A percentile compares a stretch with the other conserved stretches of the same genome.
These are phyloP conservation scores for Aurantiochytrium sp. DNA, from an alignment of 108 stramenopile species.

Conservation along the genomic window DNA sequence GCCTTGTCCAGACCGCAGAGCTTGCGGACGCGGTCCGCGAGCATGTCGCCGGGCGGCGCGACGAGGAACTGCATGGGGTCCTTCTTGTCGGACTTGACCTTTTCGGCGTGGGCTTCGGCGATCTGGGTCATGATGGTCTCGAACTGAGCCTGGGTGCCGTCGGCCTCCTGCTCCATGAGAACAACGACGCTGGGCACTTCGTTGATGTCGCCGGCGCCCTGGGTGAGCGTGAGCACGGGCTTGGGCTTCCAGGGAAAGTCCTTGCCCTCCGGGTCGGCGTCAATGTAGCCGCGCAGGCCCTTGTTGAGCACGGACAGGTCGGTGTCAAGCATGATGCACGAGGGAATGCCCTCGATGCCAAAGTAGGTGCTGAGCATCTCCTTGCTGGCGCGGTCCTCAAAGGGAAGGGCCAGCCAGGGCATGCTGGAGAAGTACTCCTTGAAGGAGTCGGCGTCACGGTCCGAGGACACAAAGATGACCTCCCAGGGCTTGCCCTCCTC, in stretches of 20 bases:
- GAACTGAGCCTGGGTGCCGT: constrained; percentile 60
- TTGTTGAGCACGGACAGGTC: constrained; percentile 54
- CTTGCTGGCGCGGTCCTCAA: not conserved
- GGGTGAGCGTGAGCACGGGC: constrained; percentile 57
- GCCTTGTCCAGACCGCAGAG: not conserved
- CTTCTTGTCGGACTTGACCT: not conserved
- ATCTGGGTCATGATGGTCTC: constrained; percentile 52
- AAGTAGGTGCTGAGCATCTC: not conserved
- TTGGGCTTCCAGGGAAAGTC: constrained; percentile 69
- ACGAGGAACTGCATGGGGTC: not conserved
- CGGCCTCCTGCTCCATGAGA: constrained; percentile 60
- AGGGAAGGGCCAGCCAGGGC: constrained; percentile 31
- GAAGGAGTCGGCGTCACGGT: not conserved
- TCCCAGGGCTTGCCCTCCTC: not conserved
- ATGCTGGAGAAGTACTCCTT: not conserved
- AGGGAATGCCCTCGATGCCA: constrained; percentile 21
- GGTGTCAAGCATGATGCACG: constrained; percentile 50
- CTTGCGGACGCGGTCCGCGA: not conserved
- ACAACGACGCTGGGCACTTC: constrained; percentile 56
- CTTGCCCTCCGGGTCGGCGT: constrained; percentile 44
- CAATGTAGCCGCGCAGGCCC: constrained; percentile 53
- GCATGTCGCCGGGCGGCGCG: not conserved
- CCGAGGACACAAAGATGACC: constrained; percentile 30
- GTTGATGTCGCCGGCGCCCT: constrained; percentile 58
- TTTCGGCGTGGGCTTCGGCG: constrained; percentile 45